Conservation (phyloP, 768 basidiomycete species). For the Pholiota microspora region DNA sequence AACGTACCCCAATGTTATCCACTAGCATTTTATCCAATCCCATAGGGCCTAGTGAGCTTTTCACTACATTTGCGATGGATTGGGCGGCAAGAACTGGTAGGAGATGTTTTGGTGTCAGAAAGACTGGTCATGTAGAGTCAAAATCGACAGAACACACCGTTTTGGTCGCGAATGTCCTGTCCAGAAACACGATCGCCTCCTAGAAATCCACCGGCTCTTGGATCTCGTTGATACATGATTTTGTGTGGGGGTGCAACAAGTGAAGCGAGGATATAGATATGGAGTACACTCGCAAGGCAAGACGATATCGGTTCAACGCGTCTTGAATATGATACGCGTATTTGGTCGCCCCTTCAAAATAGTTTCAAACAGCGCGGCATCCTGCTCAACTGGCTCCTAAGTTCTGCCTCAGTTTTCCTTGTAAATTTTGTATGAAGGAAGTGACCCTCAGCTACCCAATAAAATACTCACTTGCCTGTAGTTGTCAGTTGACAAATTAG, state of each 20-base stretch:
- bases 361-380: slow-evolving; percentile 21
- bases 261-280: slow-evolving; percentile 8
- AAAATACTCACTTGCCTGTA: no score
- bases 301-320: slow-evolving; percentile 16
- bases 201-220: slow-evolving; percentile 86
- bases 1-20: slow-evolving; percentile 90
- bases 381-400: background rate
- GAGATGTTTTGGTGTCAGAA: slow-evolving; percentile 14
- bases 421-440: no score
- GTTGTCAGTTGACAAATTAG: no score
- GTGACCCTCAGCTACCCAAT: no score
- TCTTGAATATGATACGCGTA: slow-evolving; percentile 19
- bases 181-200: slow-evolving; percentile 94
- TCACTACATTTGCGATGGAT: slow-evolving; percentile 96
- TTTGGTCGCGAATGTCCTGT: slow-evolving; percentile 95
- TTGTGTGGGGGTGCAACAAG: slow-evolving; percentile 4
- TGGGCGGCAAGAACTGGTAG: slow-evolving; percentile 87
- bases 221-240: slow-evolving; percentile 87
- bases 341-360: slow-evolving; percentile 21
- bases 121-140: slow-evolving; percentile 4
- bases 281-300: slow-evolving; percentile 5
- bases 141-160: slow-evolving; percentile 57
- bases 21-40: slow-evolving; percentile 98
- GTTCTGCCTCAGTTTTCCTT: background rate
- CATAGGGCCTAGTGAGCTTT: slow-evolving; percentile 92